Percentiles rank a stretch among this genome's conserved stretches.
Evolutionary conservation across 2,329 filamentous ascomycete genomes (phyloP).

Genomic region (Aspergillus sp.): DNA sequence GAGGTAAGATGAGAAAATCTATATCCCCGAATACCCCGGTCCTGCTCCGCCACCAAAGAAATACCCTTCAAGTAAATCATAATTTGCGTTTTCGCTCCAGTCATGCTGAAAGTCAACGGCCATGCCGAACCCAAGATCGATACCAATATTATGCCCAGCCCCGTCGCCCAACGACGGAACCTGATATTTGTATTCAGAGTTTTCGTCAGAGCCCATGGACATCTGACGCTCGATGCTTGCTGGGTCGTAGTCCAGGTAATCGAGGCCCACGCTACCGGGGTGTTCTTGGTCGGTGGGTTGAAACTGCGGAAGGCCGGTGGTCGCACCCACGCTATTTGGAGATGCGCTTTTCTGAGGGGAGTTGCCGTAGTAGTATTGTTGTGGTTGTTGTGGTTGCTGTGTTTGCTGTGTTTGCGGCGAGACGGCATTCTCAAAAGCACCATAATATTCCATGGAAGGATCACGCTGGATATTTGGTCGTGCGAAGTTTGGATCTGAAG

Average conservation of each 20-base stretch:
- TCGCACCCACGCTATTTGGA: constrained; percentile 26
- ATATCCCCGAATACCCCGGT: constrained; percentile 26
- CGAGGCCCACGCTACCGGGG: constrained; percentile 46
- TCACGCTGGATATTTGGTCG: constrained; percentile 28
- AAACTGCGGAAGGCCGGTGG: constrained; percentile 26
- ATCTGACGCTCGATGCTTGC: constrained; percentile 30
- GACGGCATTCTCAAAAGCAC: constrained; percentile 36
- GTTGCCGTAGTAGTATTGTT: constrained; percentile 32
- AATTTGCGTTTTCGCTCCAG: constrained; percentile 48
- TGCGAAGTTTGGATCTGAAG: constrained; percentile 23
- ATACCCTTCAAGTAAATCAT: constrained; percentile 56
- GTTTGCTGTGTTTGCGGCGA: constrained; percentile 31
- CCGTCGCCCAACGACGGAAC: constrained; percentile 32
- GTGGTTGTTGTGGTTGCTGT: constrained; percentile 26
- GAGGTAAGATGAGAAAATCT: not conserved
- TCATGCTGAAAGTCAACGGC: constrained; percentile 49
- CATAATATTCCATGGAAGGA: constrained; percentile 34
- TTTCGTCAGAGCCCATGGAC: constrained; percentile 28
- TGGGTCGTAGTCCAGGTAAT: constrained; percentile 55
- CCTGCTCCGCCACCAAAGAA: constrained; percentile 53
- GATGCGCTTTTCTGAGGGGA: constrained; percentile 37
- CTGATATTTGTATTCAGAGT: constrained; percentile 29
- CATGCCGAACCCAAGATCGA: constrained; percentile 48
- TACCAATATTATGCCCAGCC: constrained; percentile 40
- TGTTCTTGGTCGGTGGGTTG: constrained; percentile 23